Base-by-base conservation (phyloP, 2,329 filamentous ascomycete species). In the Seiridium unicorne region DNA sequence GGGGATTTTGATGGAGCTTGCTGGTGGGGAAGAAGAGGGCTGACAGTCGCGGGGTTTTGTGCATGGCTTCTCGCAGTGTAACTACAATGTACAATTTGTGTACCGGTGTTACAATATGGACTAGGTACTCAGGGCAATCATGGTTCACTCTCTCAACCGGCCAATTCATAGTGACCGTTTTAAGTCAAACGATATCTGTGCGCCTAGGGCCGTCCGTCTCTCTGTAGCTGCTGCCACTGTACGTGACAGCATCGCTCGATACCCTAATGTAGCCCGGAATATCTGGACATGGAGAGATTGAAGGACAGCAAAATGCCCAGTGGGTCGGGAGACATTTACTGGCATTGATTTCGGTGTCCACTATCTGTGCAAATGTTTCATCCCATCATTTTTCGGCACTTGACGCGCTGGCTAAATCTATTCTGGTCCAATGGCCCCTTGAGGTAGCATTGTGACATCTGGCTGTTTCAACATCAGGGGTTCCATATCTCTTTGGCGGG, bases 391-490 rank as follows among this genome's bases (percentile, higher is more conserved):
- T 5, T 5, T 51, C 11, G 35, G 49, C 11, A 26, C 18, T 35
- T 51, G 49, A n/a, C 32, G 49, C 32, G 49, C 49, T 51, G 34
- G 36, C 18, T 9, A 13, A 38, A 35, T 38, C 49, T 32, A 13
- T 51, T 18, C 26, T 38, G 31, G 49, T 8, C 18, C 36, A 44
- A 26, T 31, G 32, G 44, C 51, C 46, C 46, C 11, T 44, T 42
- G n/a, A 31, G 54, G 54, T 56, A 46, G 44, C 42, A 56, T 56
- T 35, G 49, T 47, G 7, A 35, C 40, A 35, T 36, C 42, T 56
- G 26, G 54, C 40, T 42, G 54, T 56, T 56, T 56, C 54, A 56
- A 47, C 31, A 18, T 47, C 44, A 56, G 47, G n/a, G 6, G 42
- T n/a, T 31, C 35, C 10, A 9, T n/a, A 8, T 10, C 10, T 18